Percentiles rank a stretch among this genome's conserved stretches.
Conservation (phyloP, 1,139 yeast genomes). For the Casaregolazyma suthepensis region DNA sequence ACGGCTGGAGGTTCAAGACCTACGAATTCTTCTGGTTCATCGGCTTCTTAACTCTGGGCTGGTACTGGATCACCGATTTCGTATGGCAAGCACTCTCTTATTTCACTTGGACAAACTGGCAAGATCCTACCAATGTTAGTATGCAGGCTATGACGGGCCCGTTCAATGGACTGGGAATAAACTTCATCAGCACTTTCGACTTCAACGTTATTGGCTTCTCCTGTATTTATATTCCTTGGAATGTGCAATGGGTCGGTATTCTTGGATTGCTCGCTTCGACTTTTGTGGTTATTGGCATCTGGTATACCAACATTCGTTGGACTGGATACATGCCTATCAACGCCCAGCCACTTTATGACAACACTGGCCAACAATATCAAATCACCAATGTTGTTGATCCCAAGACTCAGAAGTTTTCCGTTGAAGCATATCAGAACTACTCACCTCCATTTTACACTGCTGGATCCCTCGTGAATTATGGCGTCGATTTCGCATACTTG, state of each 20-base stretch:
- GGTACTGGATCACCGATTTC: conserved; percentile 53
- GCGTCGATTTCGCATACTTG: conserved; percentile 52
- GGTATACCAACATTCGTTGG: conserved; percentile 46
- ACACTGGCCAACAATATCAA: conserved; percentile 41
- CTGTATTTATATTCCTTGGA: conserved; percentile 37
- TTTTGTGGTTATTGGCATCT: conserved; percentile 37
- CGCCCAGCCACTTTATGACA: conserved; percentile 41
- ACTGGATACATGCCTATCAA: conserved; percentile 51
- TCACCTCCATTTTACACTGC: conserved; percentile 57
- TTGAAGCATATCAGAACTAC: conserved; percentile 28
- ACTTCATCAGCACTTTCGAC: conserved; percentile 49
- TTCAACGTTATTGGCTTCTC: conserved; percentile 45
- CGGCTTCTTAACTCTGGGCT: conserved; percentile 39
- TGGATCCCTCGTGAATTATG: conserved; percentile 48
- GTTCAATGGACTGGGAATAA: conserved; percentile 48
- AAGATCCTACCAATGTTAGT: conserved; percentile 47
- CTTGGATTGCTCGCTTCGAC: conserved; percentile 45
- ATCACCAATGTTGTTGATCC: conserved; percentile 36
- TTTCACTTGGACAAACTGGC: conserved; percentile 63
- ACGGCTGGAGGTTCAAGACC: conserved; percentile 49
- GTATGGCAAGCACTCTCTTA: conserved; percentile 44
- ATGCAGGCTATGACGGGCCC: conserved; percentile 52
- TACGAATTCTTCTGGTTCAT: conserved; percentile 42
- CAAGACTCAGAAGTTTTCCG: conserved; percentile 29
- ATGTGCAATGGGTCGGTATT: conserved; percentile 33